Base-by-base conservation (phyloP, 179 eudicot genomes). In the Actinidia arguta region DNA sequence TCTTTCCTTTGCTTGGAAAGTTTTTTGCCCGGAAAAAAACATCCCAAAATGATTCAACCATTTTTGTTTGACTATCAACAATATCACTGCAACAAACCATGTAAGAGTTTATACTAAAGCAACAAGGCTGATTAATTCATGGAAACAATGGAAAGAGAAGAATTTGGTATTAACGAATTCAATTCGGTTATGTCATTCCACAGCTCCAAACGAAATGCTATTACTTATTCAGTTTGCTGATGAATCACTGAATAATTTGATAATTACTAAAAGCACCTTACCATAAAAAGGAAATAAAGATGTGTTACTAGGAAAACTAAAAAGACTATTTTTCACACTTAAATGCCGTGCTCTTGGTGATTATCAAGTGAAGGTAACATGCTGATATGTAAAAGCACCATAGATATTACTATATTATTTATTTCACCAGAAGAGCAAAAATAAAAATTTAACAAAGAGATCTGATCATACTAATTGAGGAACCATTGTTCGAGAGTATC, bases 61-160 rank as follows among this genome's bases (percentile, higher is more conserved):
- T 81, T 82, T 76, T 78, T 25, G 59, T 83, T 74, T 80, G 79
- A 83, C 78, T 76, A 78, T 80, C 83, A 79, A 84, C 78, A 76
- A 78, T 76, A 81, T 82, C 85, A 79, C 92, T 86, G 89, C 84
- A 88, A 78, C 24, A 81, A 59, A 25, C 76, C 68, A 82, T 4
- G 17, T 62, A 13, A 18, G 79, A 39, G 20, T 56, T 39, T 22
- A 18, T 11, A 18, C 16, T 66, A 31, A 42, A 54, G 18, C 44
- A 68, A 27, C 54, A 69, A 17, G 4, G n/a, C 67, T 50, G 52
- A 80, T 52, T 75, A 24, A 66, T 36, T 55, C 20, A 25, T 18
- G 47, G 9, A 80, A 20, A 66, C 70, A 50, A n/a, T 22, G 4
- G 55, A 44, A 31, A 22, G 78, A 69, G 14, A 16, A 12, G 16